phyloP scores from a whole-genome alignment of 2,329 filamentous ascomycete genomes.

The Aspergillus thermomutatus region DNA sequence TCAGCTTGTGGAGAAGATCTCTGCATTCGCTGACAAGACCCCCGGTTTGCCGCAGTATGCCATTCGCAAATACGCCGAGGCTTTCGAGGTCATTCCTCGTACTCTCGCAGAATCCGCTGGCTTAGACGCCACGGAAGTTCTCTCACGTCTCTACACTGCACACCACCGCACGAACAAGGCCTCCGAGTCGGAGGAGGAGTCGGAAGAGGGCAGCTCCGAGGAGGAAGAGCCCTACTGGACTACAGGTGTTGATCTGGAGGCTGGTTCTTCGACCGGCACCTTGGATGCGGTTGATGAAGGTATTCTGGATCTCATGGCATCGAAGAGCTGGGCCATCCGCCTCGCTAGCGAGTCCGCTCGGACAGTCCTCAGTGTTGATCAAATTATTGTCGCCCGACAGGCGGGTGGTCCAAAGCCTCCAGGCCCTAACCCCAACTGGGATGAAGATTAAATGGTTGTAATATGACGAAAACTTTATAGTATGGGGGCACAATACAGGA shows the following conservation, averaged over 20 bases:
- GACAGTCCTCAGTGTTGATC: conserved; percentile 92
- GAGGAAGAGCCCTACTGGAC: conserved; percentile 79
- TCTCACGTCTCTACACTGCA: conserved; percentile 87
- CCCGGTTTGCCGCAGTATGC: conserved; percentile 91
- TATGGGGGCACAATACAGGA: conserved; percentile 9
- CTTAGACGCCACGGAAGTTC: conserved; percentile 92
- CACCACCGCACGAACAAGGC: conserved; percentile 59
- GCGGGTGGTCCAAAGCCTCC: conserved; percentile 96
- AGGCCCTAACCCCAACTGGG: conserved; percentile 80
- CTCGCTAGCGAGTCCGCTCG: conserved; percentile 91
- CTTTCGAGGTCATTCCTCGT: conserved; percentile 93
- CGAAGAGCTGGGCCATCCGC: conserved; percentile 96
- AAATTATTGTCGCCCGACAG: conserved; percentile 97
- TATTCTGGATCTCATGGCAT: conserved; percentile 86
- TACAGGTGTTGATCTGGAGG: conserved; percentile 92
- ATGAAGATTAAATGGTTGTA: conserved; percentile 53
- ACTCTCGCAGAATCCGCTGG: conserved; percentile 93
- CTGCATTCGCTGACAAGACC: conserved; percentile 85
- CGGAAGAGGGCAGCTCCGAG: conserved; percentile 37
- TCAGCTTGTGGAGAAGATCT: conserved; percentile 88
- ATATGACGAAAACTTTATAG: conserved; percentile 7
- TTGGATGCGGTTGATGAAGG: conserved; percentile 83
- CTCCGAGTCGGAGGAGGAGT: conserved; percentile 26
- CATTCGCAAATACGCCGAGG: conserved; percentile 95
- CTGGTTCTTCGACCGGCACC: conserved; percentile 73